Evolutionary conservation across 139 green algal species (phyloP).

Genomic region (Chlorella sorokiniana): DNA sequence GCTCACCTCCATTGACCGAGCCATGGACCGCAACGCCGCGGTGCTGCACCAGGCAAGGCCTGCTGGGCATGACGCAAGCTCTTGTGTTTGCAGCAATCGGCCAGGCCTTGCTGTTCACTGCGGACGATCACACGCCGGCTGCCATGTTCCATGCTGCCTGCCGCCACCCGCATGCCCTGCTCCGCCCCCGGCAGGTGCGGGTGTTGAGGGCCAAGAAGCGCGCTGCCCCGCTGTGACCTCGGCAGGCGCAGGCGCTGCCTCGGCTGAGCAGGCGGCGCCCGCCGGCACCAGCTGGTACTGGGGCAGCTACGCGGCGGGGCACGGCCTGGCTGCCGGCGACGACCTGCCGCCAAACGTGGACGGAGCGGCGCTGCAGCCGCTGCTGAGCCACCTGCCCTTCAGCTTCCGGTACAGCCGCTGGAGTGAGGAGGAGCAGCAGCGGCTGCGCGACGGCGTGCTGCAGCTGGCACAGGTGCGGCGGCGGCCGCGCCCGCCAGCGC

Average conservation of each 20-base stretch:
- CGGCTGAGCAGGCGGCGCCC: background rate
- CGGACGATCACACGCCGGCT: background rate
- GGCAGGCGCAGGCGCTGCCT: background rate
- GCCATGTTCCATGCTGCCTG: background rate
- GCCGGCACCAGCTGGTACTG: constrained; percentile 9
- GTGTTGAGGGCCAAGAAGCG: constrained; percentile 1
- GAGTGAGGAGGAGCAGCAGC: constrained; percentile 36
- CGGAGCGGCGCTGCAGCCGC: background rate
- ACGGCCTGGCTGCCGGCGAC: background rate
- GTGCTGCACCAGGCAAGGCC: constrained; percentile 17
- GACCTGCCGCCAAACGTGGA: background rate
- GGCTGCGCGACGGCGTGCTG: constrained; percentile 37
- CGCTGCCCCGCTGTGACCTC: background rate
- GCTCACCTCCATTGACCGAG: constrained; percentile 21
- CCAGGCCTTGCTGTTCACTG: background rate
- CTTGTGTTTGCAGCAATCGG: background rate
- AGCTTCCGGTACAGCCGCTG: constrained; percentile 26
- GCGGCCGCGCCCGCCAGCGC: no score
- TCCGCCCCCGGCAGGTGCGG: background rate
- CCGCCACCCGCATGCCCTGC: background rate
- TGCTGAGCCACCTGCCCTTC: constrained; percentile 17
- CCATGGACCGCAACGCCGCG: constrained; percentile 15
- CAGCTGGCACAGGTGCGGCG: constrained; percentile 36
- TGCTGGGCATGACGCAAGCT: background rate
- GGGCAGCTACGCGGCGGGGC: background rate